Evolutionary conservation across 257 asterid genomes (phyloP), one percentile per base, ranked within the genome.

Genomic region (Nicotiana benthamiana): DNA sequence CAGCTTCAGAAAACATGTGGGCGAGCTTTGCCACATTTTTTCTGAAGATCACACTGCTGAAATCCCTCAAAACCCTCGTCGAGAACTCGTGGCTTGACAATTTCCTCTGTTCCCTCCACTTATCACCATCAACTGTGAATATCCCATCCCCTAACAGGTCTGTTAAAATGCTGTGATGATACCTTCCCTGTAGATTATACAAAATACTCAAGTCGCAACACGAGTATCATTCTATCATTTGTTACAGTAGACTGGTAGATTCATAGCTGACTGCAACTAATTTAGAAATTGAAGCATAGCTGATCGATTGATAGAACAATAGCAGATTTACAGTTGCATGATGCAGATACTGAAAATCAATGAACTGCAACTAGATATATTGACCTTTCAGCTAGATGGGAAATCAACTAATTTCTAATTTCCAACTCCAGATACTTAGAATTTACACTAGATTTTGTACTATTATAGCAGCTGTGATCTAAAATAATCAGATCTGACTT

Each of bases 111-210:
- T 90, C 85, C 18, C 88, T 81, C 97, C 98, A 93, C 83, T 88
- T 89, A 9, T 92, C 96, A 9, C 96, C 97, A 82, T 93, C 97
- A 64, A 93, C 97, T 0, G 94, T 32, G 83, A 93, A 93, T 82
- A 93, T 92, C 36, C 97, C 97, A 32, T 92, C 97, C 4, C 97
- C 97, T 75, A 93, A 64, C 16, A 93, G 87, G 54, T 87, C 92
- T 51, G 63, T 87, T 56, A 90, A 82, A 65, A 82, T 86, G 81
- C 53, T 80, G 75, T 89, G 78, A 77, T 87, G 85, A 86, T 89
- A 57, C 76, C 51, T 34, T 79, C 97, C 97, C 97, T 93, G 87
- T 59, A 72, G 20, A 80, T 70, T 60, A 40, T 18, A 34, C 30
- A 51, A 72, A 56, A 36, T 20, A 24, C 22, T 51, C 60, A 34